A percentile compares a stretch with the other conserved stretches of the same genome.
Conservation (phyloP, 306 rosid genomes). For the Quercus mongolica region DNA sequence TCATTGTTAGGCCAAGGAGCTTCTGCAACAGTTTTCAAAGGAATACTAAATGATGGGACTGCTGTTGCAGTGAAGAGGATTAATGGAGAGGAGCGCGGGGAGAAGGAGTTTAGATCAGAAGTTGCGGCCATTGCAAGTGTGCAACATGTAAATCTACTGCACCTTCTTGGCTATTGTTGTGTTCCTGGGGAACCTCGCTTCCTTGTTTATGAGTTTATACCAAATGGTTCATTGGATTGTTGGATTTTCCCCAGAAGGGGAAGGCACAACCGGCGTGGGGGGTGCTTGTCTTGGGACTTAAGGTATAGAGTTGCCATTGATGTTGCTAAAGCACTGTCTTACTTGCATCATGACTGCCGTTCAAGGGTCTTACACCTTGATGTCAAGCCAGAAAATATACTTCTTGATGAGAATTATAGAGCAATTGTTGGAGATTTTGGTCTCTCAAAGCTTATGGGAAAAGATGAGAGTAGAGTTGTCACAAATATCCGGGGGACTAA, state of each 20-base stretch:
- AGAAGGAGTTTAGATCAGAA: conserved; percentile 76
- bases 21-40: conserved; percentile 79
- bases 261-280: conserved; percentile 27
- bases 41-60: conserved; percentile 73
- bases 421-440: conserved; percentile 79
- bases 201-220: conserved; percentile 64
- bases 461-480: conserved; percentile 61
- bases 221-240: conserved; percentile 75
- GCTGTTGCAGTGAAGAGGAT: conserved; percentile 76
- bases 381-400: conserved; percentile 90
- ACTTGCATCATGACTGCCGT: conserved; percentile 86
- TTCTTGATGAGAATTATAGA: conserved; percentile 58
- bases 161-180: conserved; percentile 66
- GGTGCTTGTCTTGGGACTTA: conserved; percentile 66
- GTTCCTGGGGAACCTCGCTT: conserved; percentile 53
- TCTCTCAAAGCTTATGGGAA: conserved; percentile 70
- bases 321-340: conserved; percentile 72
- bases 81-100: conserved; percentile 56
- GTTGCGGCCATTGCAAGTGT: conserved; percentile 89
- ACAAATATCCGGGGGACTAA: conserved; percentile 79
- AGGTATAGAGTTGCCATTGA: conserved; percentile 69
- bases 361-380: conserved; percentile 76
- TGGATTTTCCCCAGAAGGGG: conserved; percentile 66
- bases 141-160: conserved; percentile 78
- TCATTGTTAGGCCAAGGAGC: conserved; percentile 68